Percentiles rank a stretch among this genome's conserved stretches.
These are phyloP conservation scores for Scheffersomyces segobiensis DNA, from an alignment of 1,139 yeast species.

Conservation along the genomic window DNA sequence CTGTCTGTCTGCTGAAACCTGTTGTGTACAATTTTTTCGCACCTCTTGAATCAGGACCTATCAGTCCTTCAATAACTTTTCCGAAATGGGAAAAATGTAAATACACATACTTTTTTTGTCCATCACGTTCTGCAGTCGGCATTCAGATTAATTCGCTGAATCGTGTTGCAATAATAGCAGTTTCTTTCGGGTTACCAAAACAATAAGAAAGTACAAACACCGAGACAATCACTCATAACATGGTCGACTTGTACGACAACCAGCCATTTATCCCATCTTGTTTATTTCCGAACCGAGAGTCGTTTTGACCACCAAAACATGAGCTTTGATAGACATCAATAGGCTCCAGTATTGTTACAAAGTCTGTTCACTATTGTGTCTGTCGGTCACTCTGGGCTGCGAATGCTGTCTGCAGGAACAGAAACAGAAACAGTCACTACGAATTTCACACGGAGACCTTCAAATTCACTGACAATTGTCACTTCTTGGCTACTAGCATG, in stretches of 20 bases:
- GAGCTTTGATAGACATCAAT: not conserved
- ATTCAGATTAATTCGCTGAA: not conserved
- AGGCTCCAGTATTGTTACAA: not conserved
- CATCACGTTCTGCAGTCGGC: not conserved
- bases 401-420: not conserved
- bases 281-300: not conserved
- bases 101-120: not conserved
- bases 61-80: constrained; percentile 1
- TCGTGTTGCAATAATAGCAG: not conserved
- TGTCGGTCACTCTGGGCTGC: not conserved
- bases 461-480: not conserved
- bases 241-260: not conserved
- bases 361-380: not conserved
- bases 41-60: constrained; percentile 1
- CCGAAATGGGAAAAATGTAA: constrained; percentile 4
- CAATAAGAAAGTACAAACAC: not conserved
- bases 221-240: not conserved
- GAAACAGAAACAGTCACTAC: not conserved
- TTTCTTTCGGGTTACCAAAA: not conserved
- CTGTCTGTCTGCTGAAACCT: not conserved
- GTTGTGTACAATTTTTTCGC: not conserved
- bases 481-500: not conserved
- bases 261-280: not conserved
- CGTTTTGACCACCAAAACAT: not conserved
- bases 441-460: not conserved